Percentiles rank a stretch among this genome's conserved stretches.
phyloP scores from a whole-genome alignment of 2,329 filamentous ascomycete species.

The Sporothrix globosa region DNA sequence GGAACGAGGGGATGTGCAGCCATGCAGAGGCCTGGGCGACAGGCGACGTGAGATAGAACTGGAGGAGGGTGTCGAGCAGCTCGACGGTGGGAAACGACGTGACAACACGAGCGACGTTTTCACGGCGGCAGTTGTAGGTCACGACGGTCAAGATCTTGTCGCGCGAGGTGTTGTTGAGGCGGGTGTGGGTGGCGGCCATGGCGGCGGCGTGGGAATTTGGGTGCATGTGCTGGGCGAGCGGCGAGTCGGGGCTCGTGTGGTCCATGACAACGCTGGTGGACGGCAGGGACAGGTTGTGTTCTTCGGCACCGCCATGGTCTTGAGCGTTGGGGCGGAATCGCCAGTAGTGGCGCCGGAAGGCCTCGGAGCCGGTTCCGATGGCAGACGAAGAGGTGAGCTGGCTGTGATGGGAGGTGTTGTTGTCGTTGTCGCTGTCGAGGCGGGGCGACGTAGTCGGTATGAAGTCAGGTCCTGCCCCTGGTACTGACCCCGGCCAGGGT shows the following conservation, averaged over 20 bases:
- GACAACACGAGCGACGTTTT: neutral
- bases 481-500: too few species aligned
- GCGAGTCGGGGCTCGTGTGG: slow-evolving; percentile 8
- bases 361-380: slow-evolving; percentile 15
- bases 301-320: slow-evolving; percentile 5
- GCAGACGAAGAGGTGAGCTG: neutral
- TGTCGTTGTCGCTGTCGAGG: neutral
- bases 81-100: slow-evolving; percentile 3
- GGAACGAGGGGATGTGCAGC: neutral
- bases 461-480: neutral
- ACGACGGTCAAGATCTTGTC: slow-evolving; percentile 13
- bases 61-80: neutral
- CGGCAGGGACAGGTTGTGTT: slow-evolving; percentile 9
- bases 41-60: neutral
- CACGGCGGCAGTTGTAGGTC: neutral
- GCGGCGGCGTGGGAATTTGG: neutral
- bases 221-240: neutral
- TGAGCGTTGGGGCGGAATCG: neutral
- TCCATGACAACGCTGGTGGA: neutral
- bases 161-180: neutral
- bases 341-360: slow-evolving; percentile 18
- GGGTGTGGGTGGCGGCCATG: neutral
- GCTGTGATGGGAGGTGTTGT: neutral
- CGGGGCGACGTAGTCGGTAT: neutral
- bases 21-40: neutral